Percentiles rank a stretch among this genome's conserved stretches.
Evolutionary conservation across 768 basidiomycete species (phyloP).

Genomic region (Lactarius trivialis): DNA sequence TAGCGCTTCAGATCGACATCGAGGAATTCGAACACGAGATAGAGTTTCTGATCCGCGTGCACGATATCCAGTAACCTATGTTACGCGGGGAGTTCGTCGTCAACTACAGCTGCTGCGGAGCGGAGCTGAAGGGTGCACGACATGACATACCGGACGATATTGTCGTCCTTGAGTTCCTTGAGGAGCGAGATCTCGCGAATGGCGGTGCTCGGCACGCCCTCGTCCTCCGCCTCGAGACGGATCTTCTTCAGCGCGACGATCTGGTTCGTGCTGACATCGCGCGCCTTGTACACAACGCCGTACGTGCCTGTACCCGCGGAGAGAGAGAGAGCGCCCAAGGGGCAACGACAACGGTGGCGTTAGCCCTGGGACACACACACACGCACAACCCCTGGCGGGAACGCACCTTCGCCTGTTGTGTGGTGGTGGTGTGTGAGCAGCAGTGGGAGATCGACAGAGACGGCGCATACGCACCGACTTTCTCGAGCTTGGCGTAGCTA

Average conservation of each 20-base stretch:
- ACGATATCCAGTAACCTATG: slow-evolving; percentile 89
- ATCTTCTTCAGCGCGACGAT: slow-evolving; percentile 99
- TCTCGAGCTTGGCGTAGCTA: slow-evolving; percentile 96
- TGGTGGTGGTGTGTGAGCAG: not conserved
- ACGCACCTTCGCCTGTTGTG: slow-evolving; percentile 43
- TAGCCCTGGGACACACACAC: not conserved
- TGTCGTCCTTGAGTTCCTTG: slow-evolving; percentile 94
- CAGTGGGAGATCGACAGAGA: not conserved
- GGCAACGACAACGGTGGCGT: not conserved
- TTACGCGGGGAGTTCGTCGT: not conserved
- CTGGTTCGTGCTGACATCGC: slow-evolving; percentile 67
- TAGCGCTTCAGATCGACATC: slow-evolving; percentile 96
- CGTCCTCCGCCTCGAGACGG: slow-evolving; percentile 94
- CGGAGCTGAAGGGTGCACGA: slow-evolving; percentile 2
- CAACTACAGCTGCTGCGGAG: too few relatives aligned
- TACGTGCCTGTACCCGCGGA: slow-evolving; percentile 67
- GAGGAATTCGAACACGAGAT: slow-evolving; percentile 96
- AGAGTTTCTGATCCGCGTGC: slow-evolving; percentile 94
- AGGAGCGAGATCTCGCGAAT: slow-evolving; percentile 96
- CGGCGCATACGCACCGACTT: slow-evolving; percentile 72
- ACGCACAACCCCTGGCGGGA: not conserved
- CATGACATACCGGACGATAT: slow-evolving; percentile 78
- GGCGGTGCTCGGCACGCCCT: slow-evolving; percentile 96
- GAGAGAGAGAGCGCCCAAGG: not conserved
- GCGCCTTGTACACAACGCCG: slow-evolving; percentile 97